phyloP scores from a whole-genome alignment of 2,329 filamentous ascomycete species.

The Nigrograna mackinnonii region DNA sequence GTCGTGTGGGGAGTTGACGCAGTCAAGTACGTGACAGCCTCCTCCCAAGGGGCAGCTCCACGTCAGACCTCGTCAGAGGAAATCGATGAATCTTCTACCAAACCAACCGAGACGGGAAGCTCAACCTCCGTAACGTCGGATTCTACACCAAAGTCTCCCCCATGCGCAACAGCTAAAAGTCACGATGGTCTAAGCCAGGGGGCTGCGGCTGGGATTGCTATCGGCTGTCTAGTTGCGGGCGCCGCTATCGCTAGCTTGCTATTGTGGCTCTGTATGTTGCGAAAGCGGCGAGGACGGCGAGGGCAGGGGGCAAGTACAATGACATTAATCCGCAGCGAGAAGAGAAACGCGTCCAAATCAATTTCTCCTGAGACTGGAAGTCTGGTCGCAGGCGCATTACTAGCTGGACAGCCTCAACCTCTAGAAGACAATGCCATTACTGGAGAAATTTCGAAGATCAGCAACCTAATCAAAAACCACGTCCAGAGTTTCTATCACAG shows the following conservation, averaged over 20 bases:
- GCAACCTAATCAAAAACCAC: conserved; percentile 39
- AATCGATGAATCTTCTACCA: no score
- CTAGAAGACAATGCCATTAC: conserved; percentile 35
- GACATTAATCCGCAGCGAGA: conserved; percentile 20
- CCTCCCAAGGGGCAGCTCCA: no score
- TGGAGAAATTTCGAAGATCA: conserved; percentile 34
- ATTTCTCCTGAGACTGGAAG: conserved; percentile 16
- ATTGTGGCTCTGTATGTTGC: conserved; percentile 21
- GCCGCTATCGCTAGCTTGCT: conserved; percentile 24
- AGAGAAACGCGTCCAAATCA: conserved; percentile 12
- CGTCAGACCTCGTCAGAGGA: no score
- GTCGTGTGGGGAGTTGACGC: no score
- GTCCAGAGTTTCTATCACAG: conserved; percentile 38
- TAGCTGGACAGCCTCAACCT: conserved; percentile 31
- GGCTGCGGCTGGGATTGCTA: conserved; percentile 37
- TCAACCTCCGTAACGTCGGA: conserved; percentile 64
- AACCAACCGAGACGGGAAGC: no score
- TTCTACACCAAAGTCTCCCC: neutral
- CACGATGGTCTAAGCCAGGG: conserved; percentile 16
- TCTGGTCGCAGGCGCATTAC: conserved; percentile 8
- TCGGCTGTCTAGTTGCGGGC: conserved; percentile 39
- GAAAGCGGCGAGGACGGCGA: neutral
- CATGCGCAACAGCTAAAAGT: neutral
- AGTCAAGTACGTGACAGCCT: no score
- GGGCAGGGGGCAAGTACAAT: conserved; percentile 17